Conservation (phyloP, 805 yeast genomes). For the Diddensiella caesifluorescens region DNA sequence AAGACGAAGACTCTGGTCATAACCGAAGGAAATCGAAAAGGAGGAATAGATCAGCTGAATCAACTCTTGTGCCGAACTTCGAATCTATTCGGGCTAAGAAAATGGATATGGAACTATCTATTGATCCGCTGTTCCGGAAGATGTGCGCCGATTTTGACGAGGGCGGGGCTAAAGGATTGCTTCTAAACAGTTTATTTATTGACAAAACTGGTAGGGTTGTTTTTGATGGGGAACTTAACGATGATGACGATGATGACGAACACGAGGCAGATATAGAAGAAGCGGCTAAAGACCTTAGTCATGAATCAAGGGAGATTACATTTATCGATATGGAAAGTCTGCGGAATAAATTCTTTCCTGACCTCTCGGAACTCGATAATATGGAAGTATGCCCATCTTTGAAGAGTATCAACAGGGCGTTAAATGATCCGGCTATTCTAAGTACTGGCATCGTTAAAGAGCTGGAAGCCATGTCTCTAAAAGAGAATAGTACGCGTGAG, state of each 20-base stretch:
- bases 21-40: constrained; percentile 22
- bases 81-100: constrained; percentile 30
- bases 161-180: constrained; percentile 38
- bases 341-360: constrained; percentile 23
- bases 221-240: constrained; percentile 53
- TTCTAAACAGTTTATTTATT: constrained; percentile 47
- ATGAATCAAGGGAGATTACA: constrained; percentile 9
- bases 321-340: constrained; percentile 25
- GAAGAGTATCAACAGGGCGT: constrained; percentile 50
- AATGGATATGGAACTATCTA: constrained; percentile 34
- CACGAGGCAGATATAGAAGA: constrained; percentile 18
- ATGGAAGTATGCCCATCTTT: constrained; percentile 64
- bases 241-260: constrained; percentile 32
- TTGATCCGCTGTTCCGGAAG: constrained; percentile 39
- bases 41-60: constrained; percentile 24
- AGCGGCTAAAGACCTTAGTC: constrained; percentile 3
- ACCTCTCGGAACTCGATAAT: constrained; percentile 19
- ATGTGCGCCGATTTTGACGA: constrained; percentile 44
- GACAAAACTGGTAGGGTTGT: constrained; percentile 56
- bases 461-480: constrained; percentile 31
- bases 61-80: constrained; percentile 29
- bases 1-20: constrained; percentile 16
- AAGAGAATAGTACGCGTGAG: not conserved
- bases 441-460: constrained; percentile 13
- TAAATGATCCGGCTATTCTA: constrained; percentile 33